Evolutionary conservation across 495 filamentous ascomycete genomes (phyloP).

Genomic region (Hypomontagnella submonticulosa): DNA sequence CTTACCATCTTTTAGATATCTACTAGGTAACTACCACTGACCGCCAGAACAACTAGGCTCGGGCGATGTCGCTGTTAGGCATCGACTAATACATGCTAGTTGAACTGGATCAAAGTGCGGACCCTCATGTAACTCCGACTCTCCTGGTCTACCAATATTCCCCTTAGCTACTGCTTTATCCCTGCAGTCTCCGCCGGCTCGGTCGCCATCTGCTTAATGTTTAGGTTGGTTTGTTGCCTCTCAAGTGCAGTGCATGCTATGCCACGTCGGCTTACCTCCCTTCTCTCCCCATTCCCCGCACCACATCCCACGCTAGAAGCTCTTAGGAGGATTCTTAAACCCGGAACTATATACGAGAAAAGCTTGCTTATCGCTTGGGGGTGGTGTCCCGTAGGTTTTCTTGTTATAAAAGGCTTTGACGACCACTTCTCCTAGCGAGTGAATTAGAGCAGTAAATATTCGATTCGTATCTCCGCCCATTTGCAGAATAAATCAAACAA

Average conservation of each 20-base stretch:
- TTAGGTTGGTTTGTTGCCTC: no score
- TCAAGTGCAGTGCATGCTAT: neutral
- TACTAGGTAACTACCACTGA: constrained; percentile 1
- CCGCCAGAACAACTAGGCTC: constrained; percentile 5
- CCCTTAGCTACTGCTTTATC: neutral
- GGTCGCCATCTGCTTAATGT: no score
- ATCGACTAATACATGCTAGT: constrained; percentile 11
- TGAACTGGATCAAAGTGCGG: constrained; percentile 8
- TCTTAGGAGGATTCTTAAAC: constrained; percentile 26
- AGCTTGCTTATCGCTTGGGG: neutral
- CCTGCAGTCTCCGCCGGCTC: neutral
- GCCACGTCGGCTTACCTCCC: constrained; percentile 20
- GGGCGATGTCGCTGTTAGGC: neutral
- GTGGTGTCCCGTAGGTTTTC: neutral
- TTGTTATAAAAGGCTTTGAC: constrained; percentile 14
- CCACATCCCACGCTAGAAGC: constrained; percentile 25
- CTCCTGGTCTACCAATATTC: neutral
- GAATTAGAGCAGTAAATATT: constrained; percentile 2
- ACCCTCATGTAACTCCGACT: constrained; percentile 10
- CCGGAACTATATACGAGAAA: neutral
- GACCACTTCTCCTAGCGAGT: neutral
- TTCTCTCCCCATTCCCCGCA: constrained; percentile 27
- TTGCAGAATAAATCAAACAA: neutral
- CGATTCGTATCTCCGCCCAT: neutral
- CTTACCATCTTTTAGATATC: no score